A percentile compares a stretch with the other conserved stretches of the same genome.
phyloP scores from a whole-genome alignment of 768 basidiomycete genomes.

The Mycena albidolilacea region DNA sequence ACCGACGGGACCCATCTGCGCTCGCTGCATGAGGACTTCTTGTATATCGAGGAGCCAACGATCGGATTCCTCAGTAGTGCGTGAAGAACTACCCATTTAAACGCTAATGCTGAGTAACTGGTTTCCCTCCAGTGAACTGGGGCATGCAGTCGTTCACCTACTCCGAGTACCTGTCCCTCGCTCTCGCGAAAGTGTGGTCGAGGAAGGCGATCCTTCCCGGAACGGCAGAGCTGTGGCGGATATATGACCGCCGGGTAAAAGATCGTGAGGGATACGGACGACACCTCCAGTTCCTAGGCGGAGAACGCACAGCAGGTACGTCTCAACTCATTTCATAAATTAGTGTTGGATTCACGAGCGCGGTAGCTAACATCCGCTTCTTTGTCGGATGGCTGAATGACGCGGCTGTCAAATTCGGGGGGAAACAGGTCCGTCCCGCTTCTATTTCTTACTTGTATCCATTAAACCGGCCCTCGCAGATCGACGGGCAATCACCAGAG shows the following conservation, averaged over 20 bases:
- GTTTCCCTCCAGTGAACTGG: slow-evolving; percentile 49
- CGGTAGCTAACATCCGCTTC: slow-evolving; percentile 49
- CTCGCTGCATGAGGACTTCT: slow-evolving; percentile 47
- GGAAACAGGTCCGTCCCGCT: slow-evolving; percentile 48
- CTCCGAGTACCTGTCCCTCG: slow-evolving; percentile 53
- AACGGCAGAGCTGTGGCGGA: slow-evolving; percentile 50
- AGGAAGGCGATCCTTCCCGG: slow-evolving; percentile 53
- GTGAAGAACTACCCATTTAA: background rate
- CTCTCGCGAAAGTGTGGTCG: slow-evolving; percentile 56
- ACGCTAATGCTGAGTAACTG: slow-evolving; percentile 1
- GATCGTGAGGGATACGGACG: slow-evolving; percentile 54
- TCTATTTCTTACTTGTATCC: background rate
- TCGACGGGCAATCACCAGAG: slow-evolving; percentile 34
- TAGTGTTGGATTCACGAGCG: background rate
- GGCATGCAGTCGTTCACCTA: slow-evolving; percentile 58
- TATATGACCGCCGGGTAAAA: slow-evolving; percentile 48
- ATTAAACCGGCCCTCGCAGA: slow-evolving; percentile 8
- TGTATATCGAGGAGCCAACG: slow-evolving; percentile 52
- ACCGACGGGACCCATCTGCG: slow-evolving; percentile 47
- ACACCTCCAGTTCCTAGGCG: slow-evolving; percentile 54
- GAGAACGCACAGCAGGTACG: slow-evolving; percentile 45
- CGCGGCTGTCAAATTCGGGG: slow-evolving; percentile 56
- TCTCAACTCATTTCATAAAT: too few species aligned
- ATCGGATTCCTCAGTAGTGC: slow-evolving; percentile 44
- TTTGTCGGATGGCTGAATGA: slow-evolving; percentile 58